phyloP scores from a whole-genome alignment of 768 basidiomycete species.

The Clavulina sp. region DNA sequence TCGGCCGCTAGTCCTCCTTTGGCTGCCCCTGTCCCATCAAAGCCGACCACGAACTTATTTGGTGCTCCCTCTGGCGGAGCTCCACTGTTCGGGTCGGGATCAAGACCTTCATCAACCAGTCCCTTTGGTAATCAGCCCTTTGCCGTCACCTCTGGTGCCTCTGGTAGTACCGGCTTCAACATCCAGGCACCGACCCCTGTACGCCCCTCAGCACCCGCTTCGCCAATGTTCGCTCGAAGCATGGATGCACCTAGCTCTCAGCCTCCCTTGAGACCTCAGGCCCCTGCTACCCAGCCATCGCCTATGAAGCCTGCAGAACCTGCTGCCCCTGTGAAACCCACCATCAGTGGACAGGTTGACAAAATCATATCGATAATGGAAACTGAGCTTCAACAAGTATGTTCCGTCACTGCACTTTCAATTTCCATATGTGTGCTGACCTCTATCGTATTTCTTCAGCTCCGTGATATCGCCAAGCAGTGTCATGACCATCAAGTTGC shows the following conservation, averaged over 20 bases:
- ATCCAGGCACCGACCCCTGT: background rate
- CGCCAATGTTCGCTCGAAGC: background rate
- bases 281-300: background rate
- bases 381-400: conserved; percentile 42
- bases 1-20: no score
- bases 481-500: conserved; percentile 24
- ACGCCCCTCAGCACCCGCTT: background rate
- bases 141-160: background rate
- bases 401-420: conserved; percentile 15
- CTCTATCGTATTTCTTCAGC: background rate
- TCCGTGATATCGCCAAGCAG: conserved; percentile 25
- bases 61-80: no score
- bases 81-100: no score
- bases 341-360: conserved; percentile 49
- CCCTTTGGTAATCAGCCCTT: no score
- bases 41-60: no score
- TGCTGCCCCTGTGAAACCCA: conserved; percentile 9
- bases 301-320: background rate
- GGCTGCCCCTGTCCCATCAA: no score
- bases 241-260: background rate
- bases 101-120: no score
- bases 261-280: background rate
- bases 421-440: conserved; percentile 1
- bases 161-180: no score
- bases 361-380: conserved; percentile 29